Evolutionary conservation across 495 filamentous ascomycete genomes (phyloP).

Genomic region (Trypethelium eluteriae): DNA sequence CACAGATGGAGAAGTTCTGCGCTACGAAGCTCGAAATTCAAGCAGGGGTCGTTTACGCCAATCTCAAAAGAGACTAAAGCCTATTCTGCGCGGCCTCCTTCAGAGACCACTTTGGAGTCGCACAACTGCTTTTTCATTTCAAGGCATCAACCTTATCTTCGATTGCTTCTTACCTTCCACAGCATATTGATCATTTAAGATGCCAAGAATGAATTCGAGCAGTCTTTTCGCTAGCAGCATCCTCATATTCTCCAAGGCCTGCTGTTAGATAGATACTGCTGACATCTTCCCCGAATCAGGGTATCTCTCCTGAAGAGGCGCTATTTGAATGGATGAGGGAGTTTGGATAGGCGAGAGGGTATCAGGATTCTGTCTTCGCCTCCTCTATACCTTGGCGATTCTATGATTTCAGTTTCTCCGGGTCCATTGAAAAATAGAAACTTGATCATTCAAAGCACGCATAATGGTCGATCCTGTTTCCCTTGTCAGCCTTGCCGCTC

Average conservation of each 20-base stretch:
- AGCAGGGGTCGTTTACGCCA: background rate
- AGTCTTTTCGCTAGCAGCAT: slow-evolving; percentile 9
- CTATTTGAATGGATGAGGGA: background rate
- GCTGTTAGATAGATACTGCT: slow-evolving; percentile 10
- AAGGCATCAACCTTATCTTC: slow-evolving; percentile 11
- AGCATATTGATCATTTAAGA: slow-evolving; percentile 10
- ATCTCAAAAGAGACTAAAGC: background rate
- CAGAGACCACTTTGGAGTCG: background rate
- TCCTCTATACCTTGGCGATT: background rate
- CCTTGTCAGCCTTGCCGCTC: slow-evolving; percentile 6
- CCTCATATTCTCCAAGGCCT: background rate
- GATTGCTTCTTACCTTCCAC: background rate
- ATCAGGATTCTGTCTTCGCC: background rate
- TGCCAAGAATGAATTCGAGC: slow-evolving; percentile 3
- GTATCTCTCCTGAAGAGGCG: background rate
- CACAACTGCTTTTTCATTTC: background rate
- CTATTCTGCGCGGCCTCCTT: background rate
- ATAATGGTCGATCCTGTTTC: slow-evolving; percentile 13
- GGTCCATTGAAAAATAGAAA: background rate
- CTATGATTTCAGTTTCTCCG: background rate
- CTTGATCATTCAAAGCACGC: background rate
- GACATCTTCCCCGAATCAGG: background rate
- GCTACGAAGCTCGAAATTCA: background rate
- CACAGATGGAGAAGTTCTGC: background rate
- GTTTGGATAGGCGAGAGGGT: background rate